Conservation (phyloP, 2,329 filamentous ascomycete species). For the Aspergillus tanneri region DNA sequence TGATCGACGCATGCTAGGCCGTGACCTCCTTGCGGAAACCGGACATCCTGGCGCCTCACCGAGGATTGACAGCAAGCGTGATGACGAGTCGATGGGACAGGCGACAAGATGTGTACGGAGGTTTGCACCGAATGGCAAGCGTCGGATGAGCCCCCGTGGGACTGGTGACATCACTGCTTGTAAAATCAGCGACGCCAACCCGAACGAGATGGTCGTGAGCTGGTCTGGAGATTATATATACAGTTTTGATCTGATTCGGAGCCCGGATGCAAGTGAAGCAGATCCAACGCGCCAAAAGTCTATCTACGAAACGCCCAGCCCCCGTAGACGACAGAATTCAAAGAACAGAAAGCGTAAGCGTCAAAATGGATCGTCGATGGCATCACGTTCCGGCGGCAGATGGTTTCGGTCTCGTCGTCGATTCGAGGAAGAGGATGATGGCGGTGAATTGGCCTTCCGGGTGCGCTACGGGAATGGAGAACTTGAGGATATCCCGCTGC, state of each 20-base stretch:
- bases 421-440: conserved; percentile 40
- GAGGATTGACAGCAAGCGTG: conserved; percentile 44
- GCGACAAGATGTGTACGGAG: conserved; percentile 66
- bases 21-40: conserved; percentile 56
- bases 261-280: conserved; percentile 54
- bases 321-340: conserved; percentile 35
- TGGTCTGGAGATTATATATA: conserved; percentile 68
- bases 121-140: conserved; percentile 63
- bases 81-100: conserved; percentile 56
- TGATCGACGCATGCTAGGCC: conserved; percentile 65
- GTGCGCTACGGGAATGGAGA: conserved; percentile 62
- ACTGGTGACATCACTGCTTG: conserved; percentile 67
- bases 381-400: conserved; percentile 44
- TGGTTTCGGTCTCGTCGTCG: conserved; percentile 52
- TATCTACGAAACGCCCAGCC: conserved; percentile 24
- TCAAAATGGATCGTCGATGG: conserved; percentile 46
- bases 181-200: conserved; percentile 68
- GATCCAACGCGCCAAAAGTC: conserved; percentile 29
- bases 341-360: conserved; percentile 59
- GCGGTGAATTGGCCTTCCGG: conserved; percentile 51
- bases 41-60: conserved; percentile 47
- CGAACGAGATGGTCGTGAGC: conserved; percentile 66
- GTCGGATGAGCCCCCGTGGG: conserved; percentile 46
- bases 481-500: conserved; percentile 57
- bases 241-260: conserved; percentile 63